Evolutionary conservation across 2,329 filamentous ascomycete genomes (phyloP), one percentile per base, ranked within the genome.

Genomic region (Neofusicoccum laricinum): DNA sequence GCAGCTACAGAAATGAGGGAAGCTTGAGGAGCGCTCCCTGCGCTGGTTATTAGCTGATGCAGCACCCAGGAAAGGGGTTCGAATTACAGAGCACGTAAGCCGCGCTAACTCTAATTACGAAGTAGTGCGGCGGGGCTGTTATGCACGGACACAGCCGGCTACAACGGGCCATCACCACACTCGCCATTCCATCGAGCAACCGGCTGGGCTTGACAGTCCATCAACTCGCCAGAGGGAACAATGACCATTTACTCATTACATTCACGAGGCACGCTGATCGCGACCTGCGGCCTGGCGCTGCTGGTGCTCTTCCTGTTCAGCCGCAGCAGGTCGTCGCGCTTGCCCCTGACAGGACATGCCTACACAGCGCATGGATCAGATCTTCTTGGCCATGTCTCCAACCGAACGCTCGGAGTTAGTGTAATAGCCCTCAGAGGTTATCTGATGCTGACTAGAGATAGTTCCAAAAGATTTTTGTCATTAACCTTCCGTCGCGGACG

Each of bases 381-480:
- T 57, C 15, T 57, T 19, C 50, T 65, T 11, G 19, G 43, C 14
- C 12, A 65, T 25, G 38, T 46, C 21, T 53, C 19, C 17, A 65
- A 65, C 4, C 41, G 21, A 32, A 65, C 63, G 3, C 63, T 65
- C 15, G 63, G 63, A 15, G 63, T 65, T 11, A 61, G 63, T 65
- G 4, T 3, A 11, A 2, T 19, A 8, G 14, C 15, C 7, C 3
- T 25, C 38, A 2, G 2, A 14, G 1, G 12, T n/a, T 10, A 36
- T 4, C 32, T 12, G 14, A 7, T 17, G 32, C 40, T 57, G 7
- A 57, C n/a, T 8, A 1, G 6, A 15, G 17, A 0, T 19, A 85
- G 83, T 86, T 86, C 66, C 75, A 82, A 38, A 77, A 82, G 62
- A 81, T 86, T 12, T 79, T 85, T 66, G 82, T 83, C 25, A 77